Conservation (phyloP, 805 yeast species). For the Wickerhamomyces bovis region DNA sequence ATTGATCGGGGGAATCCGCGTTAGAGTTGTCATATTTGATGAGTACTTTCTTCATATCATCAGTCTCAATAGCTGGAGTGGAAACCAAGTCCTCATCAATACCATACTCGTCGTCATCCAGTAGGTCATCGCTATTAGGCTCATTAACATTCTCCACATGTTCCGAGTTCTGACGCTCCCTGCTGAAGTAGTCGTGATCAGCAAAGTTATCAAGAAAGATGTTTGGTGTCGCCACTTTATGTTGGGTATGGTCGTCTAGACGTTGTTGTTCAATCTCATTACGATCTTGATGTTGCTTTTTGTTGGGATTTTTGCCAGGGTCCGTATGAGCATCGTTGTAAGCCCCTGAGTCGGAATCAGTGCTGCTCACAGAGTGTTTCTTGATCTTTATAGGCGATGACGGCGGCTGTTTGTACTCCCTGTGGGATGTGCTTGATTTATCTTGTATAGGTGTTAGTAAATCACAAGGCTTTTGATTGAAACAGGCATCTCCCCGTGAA, state of each 20-base stretch:
- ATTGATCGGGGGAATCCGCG: neutral
- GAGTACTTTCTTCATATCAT: slow-evolving; percentile 8
- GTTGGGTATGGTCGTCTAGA: neutral
- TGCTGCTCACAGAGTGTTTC: neutral
- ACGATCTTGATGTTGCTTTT: neutral
- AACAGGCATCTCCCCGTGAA: neutral
- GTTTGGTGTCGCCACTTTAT: slow-evolving; percentile 5
- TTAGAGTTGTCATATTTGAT: slow-evolving; percentile 11
- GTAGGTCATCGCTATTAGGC: neutral
- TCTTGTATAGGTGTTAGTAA: neutral
- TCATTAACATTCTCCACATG: neutral
- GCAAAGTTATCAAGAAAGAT: slow-evolving; percentile 6
- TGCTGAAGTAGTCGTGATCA: slow-evolving; percentile 8
- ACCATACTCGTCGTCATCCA: slow-evolving; percentile 18
- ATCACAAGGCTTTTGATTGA: too few species aligned
- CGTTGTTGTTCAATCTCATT: neutral
- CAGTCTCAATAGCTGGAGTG: slow-evolving; percentile 6
- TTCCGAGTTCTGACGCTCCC: slow-evolving; percentile 5
- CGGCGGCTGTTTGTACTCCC: neutral
- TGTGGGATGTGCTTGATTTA: neutral
- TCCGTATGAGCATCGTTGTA: neutral
- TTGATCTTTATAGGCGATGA: neutral
- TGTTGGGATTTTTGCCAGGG: neutral
- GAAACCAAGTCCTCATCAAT: slow-evolving; percentile 20
- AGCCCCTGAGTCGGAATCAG: neutral